Evolutionary conservation across 208 protist genomes (phyloP).

Genomic region (Acanthamoeba triangularis): DNA sequence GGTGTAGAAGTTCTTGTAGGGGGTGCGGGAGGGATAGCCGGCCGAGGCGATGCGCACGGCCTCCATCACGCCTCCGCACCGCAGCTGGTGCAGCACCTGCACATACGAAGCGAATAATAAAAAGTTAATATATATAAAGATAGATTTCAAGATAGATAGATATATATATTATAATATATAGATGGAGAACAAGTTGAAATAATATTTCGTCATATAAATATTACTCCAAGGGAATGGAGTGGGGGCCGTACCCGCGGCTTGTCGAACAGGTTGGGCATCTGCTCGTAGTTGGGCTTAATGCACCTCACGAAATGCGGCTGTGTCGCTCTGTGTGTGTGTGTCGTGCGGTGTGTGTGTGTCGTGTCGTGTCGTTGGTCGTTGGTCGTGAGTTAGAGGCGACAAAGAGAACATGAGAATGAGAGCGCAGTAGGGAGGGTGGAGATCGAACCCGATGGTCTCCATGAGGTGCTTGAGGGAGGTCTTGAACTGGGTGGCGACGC

Average conservation of each 20-base stretch:
- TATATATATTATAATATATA: too few species aligned
- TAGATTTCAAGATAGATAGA: too few species aligned
- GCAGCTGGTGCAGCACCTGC: constrained; percentile 52
- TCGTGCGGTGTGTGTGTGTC: too few species aligned
- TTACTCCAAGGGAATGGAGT: too few species aligned
- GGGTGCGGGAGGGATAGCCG: constrained; percentile 6
- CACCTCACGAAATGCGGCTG: constrained; percentile 49
- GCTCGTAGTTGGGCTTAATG: constrained; percentile 70
- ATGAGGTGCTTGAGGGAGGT: neutral
- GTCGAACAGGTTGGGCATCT: neutral
- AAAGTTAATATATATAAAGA: neutral
- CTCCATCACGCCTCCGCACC: constrained; percentile 62
- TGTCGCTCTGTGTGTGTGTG: neutral
- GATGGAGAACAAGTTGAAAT: too few species aligned
- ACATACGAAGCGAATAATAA: neutral
- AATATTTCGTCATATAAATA: too few species aligned
- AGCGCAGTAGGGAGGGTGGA: neutral
- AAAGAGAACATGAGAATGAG: neutral
- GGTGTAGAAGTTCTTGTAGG: neutral
- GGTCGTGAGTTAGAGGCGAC: too few species aligned
- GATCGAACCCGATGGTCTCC: neutral
- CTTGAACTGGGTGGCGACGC: constrained; percentile 49
- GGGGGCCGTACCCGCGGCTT: neutral
- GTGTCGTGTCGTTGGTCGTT: too few species aligned
- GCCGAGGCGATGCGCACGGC: neutral